These are phyloP conservation scores for Phalaenopsis aphrodite DNA, from an alignment of 106 monocot species.

Conservation along the genomic window DNA sequence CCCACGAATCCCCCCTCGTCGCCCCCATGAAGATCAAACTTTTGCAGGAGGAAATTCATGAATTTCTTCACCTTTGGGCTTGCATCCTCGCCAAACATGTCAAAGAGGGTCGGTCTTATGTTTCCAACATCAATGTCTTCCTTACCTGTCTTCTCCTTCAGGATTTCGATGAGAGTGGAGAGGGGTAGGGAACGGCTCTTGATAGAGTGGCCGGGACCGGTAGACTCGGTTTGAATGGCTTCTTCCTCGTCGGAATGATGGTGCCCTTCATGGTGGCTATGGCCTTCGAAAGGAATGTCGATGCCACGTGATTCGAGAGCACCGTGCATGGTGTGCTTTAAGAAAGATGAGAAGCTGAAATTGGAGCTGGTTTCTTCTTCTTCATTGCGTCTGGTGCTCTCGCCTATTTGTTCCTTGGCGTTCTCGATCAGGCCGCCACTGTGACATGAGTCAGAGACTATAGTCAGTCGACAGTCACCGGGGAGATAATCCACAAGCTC, in stretches of 20 bases:
- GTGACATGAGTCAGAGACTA: constrained; percentile 95
- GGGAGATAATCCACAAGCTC: constrained; percentile 65
- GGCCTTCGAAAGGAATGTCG: constrained; percentile 1
- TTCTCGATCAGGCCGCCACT: constrained; percentile 83
- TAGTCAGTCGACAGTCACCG: constrained; percentile 55
- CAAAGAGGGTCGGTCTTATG: constrained; percentile 66
- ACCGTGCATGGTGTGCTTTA: constrained; percentile 24
- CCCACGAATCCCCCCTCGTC: constrained; percentile 52
- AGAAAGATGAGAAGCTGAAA: constrained; percentile 36
- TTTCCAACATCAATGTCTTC: constrained; percentile 84
- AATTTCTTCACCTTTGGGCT: constrained; percentile 96
- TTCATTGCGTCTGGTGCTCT: constrained; percentile 45
- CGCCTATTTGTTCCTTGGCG: constrained; percentile 85
- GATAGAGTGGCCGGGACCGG: background rate
- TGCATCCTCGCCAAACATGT: constrained; percentile 83
- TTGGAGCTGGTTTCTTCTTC: constrained; percentile 9
- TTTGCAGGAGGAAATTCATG: constrained; percentile 68
- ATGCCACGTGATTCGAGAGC: constrained; percentile 63
- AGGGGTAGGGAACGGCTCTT: constrained; percentile 76
- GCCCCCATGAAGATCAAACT: constrained; percentile 13
- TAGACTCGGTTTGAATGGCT: background rate
- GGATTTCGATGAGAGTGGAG: constrained; percentile 72
- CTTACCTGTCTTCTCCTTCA: constrained; percentile 87
- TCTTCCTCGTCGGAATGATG: background rate
- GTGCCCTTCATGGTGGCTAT: constrained; percentile 11